Conservation (phyloP, 176 grass and related monocot species). For the Oropetium thomaeum region DNA sequence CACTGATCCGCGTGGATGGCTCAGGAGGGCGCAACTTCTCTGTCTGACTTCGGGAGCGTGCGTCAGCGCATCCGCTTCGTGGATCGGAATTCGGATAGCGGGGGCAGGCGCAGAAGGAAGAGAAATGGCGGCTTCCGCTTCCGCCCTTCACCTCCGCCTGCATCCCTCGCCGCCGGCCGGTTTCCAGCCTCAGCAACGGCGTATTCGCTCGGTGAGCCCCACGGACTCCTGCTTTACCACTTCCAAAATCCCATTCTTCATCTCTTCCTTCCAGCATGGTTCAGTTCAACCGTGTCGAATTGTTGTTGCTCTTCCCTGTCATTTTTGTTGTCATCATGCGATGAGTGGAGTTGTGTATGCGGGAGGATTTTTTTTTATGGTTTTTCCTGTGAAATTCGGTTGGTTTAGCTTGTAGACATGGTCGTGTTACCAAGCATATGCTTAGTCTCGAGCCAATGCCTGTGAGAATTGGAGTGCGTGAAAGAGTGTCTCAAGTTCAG, state of each 20-base stretch:
- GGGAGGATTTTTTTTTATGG: background rate
- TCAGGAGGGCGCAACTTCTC: too few relatives aligned
- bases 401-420: background rate
- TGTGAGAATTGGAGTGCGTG: background rate
- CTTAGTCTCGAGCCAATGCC: background rate
- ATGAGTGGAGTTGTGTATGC: background rate
- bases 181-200: background rate
- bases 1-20: too few relatives aligned
- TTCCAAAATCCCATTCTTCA: background rate
- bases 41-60: too few relatives aligned
- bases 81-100: constrained; percentile 1
- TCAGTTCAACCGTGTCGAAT: background rate
- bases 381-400: background rate
- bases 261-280: background rate
- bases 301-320: background rate
- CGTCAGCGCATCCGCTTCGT: background rate
- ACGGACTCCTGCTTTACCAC: background rate
- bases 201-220: constrained; percentile 8
- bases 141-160: background rate
- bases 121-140: constrained; percentile 10
- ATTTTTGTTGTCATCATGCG: background rate
- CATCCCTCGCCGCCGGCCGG: constrained; percentile 2
- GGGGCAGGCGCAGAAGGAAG: background rate
- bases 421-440: background rate
- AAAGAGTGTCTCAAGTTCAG: too few relatives aligned